phyloP scores from a whole-genome alignment of 2,329 filamentous ascomycete genomes.

The Aspergillus floridensis region DNA sequence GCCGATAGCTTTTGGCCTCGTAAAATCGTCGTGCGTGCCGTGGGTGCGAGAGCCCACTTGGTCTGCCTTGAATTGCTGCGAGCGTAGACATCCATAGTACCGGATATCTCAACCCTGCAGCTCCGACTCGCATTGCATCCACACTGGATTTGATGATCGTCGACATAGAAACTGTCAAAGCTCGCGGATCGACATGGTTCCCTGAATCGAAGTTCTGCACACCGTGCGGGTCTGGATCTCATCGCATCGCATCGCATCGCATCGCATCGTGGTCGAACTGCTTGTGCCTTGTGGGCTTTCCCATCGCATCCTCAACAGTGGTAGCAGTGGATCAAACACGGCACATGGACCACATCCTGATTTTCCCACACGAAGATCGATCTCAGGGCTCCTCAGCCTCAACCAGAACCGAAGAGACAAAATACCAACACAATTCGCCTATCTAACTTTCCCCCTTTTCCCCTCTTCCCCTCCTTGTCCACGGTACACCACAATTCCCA shows the following conservation, averaged over 20 bases:
- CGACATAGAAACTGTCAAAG: neutral
- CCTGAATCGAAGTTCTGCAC: neutral
- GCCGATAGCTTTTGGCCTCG: neutral
- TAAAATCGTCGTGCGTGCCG: neutral
- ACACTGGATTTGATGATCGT: neutral
- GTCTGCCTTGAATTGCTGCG: neutral
- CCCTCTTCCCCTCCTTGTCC: neutral
- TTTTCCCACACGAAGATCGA: neutral
- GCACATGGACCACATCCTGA: no score
- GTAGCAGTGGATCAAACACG: neutral
- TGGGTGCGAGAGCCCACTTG: neutral
- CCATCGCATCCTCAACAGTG: neutral
- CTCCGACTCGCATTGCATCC: neutral
- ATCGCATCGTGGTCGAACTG: neutral
- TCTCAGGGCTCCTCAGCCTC: neutral
- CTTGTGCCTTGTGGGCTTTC: no score
- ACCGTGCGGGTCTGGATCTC: neutral
- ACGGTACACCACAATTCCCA: neutral
- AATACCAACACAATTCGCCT: neutral
- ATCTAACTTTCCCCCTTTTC: neutral
- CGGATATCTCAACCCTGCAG: neutral
- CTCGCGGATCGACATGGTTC: neutral
- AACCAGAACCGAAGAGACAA: neutral
- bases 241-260: neutral
- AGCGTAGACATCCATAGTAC: neutral